Conservation (phyloP, 768 basidiomycete genomes). For the Tephrocybe sp. region DNA sequence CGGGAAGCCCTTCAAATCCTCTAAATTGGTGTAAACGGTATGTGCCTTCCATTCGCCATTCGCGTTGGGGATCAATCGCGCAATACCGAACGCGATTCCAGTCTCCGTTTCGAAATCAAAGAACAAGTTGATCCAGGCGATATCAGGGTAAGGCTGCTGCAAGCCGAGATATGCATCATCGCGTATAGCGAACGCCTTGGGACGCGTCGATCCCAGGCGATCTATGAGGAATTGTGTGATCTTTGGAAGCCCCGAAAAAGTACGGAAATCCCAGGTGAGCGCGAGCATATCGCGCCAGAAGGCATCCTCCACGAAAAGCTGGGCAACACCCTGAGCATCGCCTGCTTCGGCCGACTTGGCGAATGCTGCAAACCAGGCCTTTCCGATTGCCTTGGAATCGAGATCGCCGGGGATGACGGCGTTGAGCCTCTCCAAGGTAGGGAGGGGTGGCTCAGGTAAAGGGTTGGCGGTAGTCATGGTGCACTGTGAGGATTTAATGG, state of each 20-base stretch:
- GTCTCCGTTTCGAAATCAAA: constrained; percentile 56
- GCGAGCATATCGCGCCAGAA: constrained; percentile 23
- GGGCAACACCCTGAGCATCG: constrained; percentile 13
- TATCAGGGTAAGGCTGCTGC: constrained; percentile 43
- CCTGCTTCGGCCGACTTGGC: constrained; percentile 10
- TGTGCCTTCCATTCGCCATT: constrained; percentile 57
- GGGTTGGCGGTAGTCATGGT: neutral
- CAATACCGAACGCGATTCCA: constrained; percentile 51
- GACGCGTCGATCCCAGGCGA: constrained; percentile 14
- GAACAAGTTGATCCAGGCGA: constrained; percentile 54
- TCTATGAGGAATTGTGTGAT: constrained; percentile 20
- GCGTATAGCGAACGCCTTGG: constrained; percentile 28
- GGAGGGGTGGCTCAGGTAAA: constrained; percentile 20
- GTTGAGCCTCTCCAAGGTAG: constrained; percentile 26
- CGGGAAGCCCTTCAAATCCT: constrained; percentile 49
- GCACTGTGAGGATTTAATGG: neutral
- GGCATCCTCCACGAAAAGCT: constrained; percentile 21
- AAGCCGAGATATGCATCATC: constrained; percentile 29
- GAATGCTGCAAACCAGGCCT: constrained; percentile 27
- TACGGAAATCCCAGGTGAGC: constrained; percentile 25
- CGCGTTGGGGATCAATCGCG: constrained; percentile 47
- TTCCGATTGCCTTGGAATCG: constrained; percentile 21
- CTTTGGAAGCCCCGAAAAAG: constrained; percentile 17
- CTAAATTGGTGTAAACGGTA: constrained; percentile 56
- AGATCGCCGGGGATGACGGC: constrained; percentile 19